These are phyloP conservation scores for Ophiocordyceps unilateralis DNA, from an alignment of 2,329 filamentous ascomycete species.

Conservation along the genomic window DNA sequence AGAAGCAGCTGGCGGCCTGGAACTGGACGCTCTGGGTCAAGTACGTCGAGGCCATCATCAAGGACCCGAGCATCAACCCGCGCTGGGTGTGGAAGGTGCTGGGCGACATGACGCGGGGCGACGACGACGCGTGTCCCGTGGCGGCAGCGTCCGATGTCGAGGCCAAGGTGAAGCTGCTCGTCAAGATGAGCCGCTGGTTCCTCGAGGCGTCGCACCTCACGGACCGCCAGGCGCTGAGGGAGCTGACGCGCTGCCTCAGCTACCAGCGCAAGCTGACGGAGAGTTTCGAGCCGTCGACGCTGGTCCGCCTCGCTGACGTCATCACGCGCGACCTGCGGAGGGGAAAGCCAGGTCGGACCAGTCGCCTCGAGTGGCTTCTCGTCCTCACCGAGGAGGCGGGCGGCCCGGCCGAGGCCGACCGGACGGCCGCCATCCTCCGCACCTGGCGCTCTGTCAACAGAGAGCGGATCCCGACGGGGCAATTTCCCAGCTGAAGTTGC, in stretches of 20 bases:
- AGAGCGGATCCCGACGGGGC: not conserved
- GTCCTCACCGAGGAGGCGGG: constrained; percentile 8
- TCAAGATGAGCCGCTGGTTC: constrained; percentile 14
- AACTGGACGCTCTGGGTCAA: constrained; percentile 16
- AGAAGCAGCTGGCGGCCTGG: constrained; percentile 7
- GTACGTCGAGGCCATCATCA: constrained; percentile 15
- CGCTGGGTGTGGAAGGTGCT: constrained; percentile 12
- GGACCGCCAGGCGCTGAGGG: constrained; percentile 13
- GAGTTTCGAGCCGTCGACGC: constrained; percentile 8
- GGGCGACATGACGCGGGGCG: constrained; percentile 3
- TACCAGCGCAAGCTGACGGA: constrained; percentile 9
- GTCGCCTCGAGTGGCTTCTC: constrained; percentile 14
- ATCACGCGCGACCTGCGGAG: constrained; percentile 16
- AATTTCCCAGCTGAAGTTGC: too few species aligned
- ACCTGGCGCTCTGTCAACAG: constrained; percentile 9
- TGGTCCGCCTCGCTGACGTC: constrained; percentile 11
- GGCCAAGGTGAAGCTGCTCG: constrained; percentile 12
- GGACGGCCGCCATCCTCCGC: constrained; percentile 4
- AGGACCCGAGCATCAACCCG: constrained; percentile 10
- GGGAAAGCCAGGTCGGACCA: constrained; percentile 14
- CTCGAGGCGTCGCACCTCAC: constrained; percentile 10
- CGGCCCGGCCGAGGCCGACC: constrained; percentile 6
- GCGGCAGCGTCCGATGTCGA: constrained; percentile 3
- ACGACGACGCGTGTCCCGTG: not conserved
- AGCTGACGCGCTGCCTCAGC: constrained; percentile 10